Evolutionary conservation across 2,329 filamentous ascomycete species (phyloP).

Genomic region (Pestalotiopsis fici): DNA sequence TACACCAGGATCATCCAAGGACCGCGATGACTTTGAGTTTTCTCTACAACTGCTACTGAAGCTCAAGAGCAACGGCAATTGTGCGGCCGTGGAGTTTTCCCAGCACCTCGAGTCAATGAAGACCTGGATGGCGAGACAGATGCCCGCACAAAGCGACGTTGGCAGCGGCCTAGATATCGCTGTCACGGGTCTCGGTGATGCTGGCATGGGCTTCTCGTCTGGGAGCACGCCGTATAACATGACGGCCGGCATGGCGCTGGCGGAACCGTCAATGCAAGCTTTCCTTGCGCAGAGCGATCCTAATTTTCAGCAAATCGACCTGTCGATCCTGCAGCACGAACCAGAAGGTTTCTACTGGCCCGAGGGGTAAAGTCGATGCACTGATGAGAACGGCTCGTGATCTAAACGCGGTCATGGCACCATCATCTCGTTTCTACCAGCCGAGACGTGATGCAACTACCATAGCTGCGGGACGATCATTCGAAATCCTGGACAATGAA

Average conservation of each 20-base stretch:
- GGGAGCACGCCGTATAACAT: not conserved
- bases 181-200: not conserved
- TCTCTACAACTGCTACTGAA: constrained; percentile 38
- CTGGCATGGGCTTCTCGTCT: not conserved
- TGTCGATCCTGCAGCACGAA: constrained; percentile 1
- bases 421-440: no score
- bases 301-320: constrained; percentile 2
- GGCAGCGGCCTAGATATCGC: not conserved
- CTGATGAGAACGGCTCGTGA: no score
- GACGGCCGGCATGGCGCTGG: constrained; percentile 35
- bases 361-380: not conserved
- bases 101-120: constrained; percentile 37
- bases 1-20: constrained; percentile 29
- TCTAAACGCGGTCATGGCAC: not conserved
- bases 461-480: no score
- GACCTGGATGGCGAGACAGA: not conserved
- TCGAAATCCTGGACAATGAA: no score
- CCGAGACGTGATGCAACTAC: no score
- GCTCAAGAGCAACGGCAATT: constrained; percentile 39
- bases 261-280: constrained; percentile 35
- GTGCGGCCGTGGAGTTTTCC: constrained; percentile 40
- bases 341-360: constrained; percentile 4
- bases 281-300: constrained; percentile 30
- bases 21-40: constrained; percentile 40
- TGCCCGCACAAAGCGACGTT: not conserved